phyloP scores from a whole-genome alignment of 495 filamentous ascomycete genomes.

The Lineolata rhizophorae region DNA sequence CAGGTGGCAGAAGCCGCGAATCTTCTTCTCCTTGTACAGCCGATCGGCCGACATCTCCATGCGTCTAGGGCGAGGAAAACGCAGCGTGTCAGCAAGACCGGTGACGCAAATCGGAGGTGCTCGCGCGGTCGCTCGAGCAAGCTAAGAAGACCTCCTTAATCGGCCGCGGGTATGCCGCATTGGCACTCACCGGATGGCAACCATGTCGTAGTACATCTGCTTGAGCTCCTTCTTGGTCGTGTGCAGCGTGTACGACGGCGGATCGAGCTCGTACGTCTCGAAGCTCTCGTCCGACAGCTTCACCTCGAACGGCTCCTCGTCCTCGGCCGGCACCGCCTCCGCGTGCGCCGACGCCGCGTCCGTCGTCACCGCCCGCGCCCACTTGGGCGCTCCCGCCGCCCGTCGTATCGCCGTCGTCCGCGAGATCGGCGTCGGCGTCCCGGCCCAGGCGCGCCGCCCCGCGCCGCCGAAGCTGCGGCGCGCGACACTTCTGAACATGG shows the following conservation, averaged over 20 bases:
- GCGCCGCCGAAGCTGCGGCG: no score
- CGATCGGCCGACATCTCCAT: conserved; percentile 99
- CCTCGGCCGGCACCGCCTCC: conserved; percentile 57
- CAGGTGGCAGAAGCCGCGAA: conserved; percentile 96
- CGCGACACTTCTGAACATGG: no score
- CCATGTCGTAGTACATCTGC: conserved; percentile 98
- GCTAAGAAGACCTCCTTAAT: no score
- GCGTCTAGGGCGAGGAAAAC: conserved; percentile 22
- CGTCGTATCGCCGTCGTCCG: no score
- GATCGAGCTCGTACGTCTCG: conserved; percentile 97
- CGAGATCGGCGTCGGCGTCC: no score
- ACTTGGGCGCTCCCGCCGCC: no score
- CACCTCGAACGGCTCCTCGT: conserved; percentile 85
- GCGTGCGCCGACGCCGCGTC: conserved; percentile 81
- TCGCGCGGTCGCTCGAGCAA: no score
- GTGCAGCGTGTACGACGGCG: conserved; percentile 70
- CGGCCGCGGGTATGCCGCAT: no score
- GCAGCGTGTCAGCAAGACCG: conserved; percentile 1
- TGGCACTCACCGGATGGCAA: conserved; percentile 51
- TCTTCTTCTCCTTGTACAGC: conserved; percentile 99
- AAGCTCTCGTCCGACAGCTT: conserved; percentile 92
- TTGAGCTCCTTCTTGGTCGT: conserved; percentile 95
- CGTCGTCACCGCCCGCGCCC: conserved; percentile 77
- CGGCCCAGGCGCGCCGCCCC: no score
- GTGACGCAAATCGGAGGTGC: neutral